These are phyloP conservation scores for Nelumbo lutea DNA, from an alignment of 164 flowering plant species.

Conservation along the genomic window DNA sequence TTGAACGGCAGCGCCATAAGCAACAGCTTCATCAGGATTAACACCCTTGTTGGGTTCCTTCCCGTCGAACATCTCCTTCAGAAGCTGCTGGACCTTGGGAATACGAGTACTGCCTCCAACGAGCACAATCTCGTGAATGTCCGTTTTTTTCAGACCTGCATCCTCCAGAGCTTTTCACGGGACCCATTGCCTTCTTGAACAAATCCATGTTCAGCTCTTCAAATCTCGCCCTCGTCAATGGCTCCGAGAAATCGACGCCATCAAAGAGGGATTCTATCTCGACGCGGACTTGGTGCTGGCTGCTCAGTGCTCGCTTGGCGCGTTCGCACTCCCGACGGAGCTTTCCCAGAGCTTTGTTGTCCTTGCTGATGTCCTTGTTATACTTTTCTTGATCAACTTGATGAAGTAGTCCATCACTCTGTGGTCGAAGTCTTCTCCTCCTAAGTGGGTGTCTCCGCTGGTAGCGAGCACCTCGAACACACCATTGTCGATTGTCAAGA, in stretches of 20 bases:
- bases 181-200: slow-evolving; percentile 44
- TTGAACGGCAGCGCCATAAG: slow-evolving; percentile 51
- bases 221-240: slow-evolving; percentile 43
- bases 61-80: slow-evolving; percentile 45
- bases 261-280: slow-evolving; percentile 47
- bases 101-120: slow-evolving; percentile 59
- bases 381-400: slow-evolving; percentile 46
- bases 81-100: slow-evolving; percentile 46
- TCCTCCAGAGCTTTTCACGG: slow-evolving; percentile 45
- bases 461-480: slow-evolving; percentile 50
- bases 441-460: slow-evolving; percentile 54
- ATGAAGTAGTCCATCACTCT: slow-evolving; percentile 48
- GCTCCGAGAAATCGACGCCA: slow-evolving; percentile 51
- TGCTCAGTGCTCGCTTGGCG: slow-evolving; percentile 50
- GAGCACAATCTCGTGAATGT: slow-evolving; percentile 43
- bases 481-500: slow-evolving; percentile 40
- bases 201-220: slow-evolving; percentile 48
- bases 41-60: slow-evolving; percentile 49
- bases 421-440: slow-evolving; percentile 62
- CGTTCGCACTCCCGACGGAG: slow-evolving; percentile 44
- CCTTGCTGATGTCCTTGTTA: slow-evolving; percentile 40
- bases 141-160: slow-evolving; percentile 35
- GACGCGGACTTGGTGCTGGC: slow-evolving; percentile 50
- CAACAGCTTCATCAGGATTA: slow-evolving; percentile 61
- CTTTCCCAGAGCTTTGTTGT: slow-evolving; percentile 46